Conservation (phyloP, 2,329 filamentous ascomycete species). For the Fusarium sp. region DNA sequence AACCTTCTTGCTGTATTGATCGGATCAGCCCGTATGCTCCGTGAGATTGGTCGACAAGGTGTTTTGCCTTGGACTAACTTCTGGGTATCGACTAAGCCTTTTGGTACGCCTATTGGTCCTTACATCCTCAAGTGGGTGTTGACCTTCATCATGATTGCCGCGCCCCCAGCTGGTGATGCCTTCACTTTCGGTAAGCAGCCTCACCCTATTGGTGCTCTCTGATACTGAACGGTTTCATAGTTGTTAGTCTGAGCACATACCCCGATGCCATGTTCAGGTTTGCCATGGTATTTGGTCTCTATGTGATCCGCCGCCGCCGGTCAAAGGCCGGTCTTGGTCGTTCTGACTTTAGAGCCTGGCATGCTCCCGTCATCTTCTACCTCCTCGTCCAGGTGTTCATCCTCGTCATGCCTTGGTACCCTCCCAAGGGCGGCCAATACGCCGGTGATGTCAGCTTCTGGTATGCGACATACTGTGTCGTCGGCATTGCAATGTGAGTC, state of each 20-base stretch:
- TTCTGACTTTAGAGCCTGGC: slow-evolving; percentile 68
- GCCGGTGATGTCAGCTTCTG: slow-evolving; percentile 76
- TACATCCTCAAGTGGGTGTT: slow-evolving; percentile 66
- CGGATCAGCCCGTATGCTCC: slow-evolving; percentile 63
- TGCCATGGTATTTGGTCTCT: slow-evolving; percentile 65
- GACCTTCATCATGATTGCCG: slow-evolving; percentile 68
- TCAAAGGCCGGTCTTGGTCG: slow-evolving; percentile 57
- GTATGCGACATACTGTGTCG: slow-evolving; percentile 75
- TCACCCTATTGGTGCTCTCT: no score
- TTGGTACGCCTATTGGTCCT: slow-evolving; percentile 69
- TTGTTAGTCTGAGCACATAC: slow-evolving; percentile 68
- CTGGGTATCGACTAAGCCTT: slow-evolving; percentile 71
- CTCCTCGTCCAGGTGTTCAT: slow-evolving; percentile 68
- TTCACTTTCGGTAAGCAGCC: slow-evolving; percentile 59
- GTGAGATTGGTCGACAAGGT: slow-evolving; percentile 70
- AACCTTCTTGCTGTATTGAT: slow-evolving; percentile 66
- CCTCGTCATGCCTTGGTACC: slow-evolving; percentile 77
- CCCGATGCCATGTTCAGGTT: slow-evolving; percentile 67
- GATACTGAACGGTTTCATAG: slow-evolving; percentile 42
- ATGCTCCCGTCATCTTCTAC: slow-evolving; percentile 66
- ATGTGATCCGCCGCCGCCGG: slow-evolving; percentile 65
- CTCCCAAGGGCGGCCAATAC: slow-evolving; percentile 66
- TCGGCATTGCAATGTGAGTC: slow-evolving; percentile 71
- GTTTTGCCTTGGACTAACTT: slow-evolving; percentile 68
- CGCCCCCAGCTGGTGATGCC: slow-evolving; percentile 69